These are phyloP conservation scores for Cyclotella cryptica DNA, from an alignment of 108 stramenopile genomes.

Conservation along the genomic window DNA sequence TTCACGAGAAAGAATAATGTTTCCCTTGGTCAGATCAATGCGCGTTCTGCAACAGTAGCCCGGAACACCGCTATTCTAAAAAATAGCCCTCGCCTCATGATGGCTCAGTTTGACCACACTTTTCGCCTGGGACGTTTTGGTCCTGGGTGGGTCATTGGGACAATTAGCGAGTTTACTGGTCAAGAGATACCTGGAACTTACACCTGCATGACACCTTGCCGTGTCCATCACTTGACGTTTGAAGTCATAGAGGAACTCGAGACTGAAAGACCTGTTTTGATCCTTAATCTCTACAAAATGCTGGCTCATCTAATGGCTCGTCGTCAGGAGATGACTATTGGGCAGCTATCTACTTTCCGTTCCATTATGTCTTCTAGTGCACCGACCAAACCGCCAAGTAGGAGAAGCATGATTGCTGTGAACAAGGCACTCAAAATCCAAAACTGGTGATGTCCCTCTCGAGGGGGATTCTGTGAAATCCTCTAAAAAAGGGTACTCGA, in stretches of 20 bases:
- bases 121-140: conserved; percentile 79
- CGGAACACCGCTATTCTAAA: conserved; percentile 31
- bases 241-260: conserved; percentile 61
- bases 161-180: conserved; percentile 47
- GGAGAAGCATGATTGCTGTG: conserved; percentile 33
- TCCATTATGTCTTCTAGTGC: conserved; percentile 72
- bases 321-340: conserved; percentile 70
- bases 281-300: conserved; percentile 72
- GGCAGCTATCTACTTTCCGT: conserved; percentile 68
- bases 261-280: conserved; percentile 56
- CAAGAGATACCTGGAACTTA: conserved; percentile 40
- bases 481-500: too few relatives aligned
- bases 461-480: too few relatives aligned
- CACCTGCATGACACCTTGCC: conserved; percentile 54
- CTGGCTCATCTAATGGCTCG: conserved; percentile 67
- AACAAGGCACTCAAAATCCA: conserved; percentile 19
- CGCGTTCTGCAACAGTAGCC: conserved; percentile 56
- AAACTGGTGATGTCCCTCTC: too few relatives aligned
- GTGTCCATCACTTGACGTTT: conserved; percentile 68
- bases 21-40: conserved; percentile 56
- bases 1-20: conserved; percentile 7
- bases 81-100: conserved; percentile 15
- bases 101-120: conserved; percentile 47
- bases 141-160: conserved; percentile 58
- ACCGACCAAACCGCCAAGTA: conserved; percentile 59